A percentile compares a stretch with the other conserved stretches of the same genome.
Evolutionary conservation across 2,329 filamentous ascomycete genomes (phyloP).

Genomic region (Aulographum hederae): DNA sequence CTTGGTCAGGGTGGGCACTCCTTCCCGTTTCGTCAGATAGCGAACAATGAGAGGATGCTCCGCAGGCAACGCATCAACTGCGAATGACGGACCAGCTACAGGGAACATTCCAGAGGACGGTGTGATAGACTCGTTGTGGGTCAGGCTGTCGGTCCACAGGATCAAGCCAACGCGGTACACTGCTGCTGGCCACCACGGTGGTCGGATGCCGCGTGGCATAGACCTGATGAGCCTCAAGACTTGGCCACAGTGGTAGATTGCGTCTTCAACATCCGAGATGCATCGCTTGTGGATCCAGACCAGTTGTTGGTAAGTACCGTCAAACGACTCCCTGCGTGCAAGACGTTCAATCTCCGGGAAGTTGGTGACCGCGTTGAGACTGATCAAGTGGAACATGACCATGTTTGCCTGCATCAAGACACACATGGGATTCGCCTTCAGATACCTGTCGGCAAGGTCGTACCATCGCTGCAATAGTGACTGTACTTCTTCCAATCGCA

Average conservation of each 20-base stretch:
- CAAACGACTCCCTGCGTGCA: constrained; percentile 40
- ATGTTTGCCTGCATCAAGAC: constrained; percentile 45
- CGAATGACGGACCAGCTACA: constrained; percentile 22
- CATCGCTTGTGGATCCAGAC: constrained; percentile 40
- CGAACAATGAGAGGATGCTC: constrained; percentile 32
- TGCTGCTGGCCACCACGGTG: constrained; percentile 54
- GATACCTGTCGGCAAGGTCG: constrained; percentile 38
- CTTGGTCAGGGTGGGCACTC: constrained; percentile 32
- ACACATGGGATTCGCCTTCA: constrained; percentile 37
- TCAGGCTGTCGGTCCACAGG: constrained; percentile 43
- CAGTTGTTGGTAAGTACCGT: constrained; percentile 34
- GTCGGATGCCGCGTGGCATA: constrained; percentile 42
- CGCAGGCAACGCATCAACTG: constrained; percentile 30
- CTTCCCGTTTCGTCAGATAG: constrained; percentile 34
- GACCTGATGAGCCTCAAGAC: constrained; percentile 40
- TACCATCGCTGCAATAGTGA: constrained; percentile 48
- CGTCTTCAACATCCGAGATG: constrained; percentile 43
- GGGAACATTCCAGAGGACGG: constrained; percentile 18
- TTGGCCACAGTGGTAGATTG: constrained; percentile 50
- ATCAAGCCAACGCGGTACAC: constrained; percentile 48
- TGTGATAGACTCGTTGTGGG: constrained; percentile 25
- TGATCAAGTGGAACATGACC: constrained; percentile 53
- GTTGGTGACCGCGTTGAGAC: constrained; percentile 48
- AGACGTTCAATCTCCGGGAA: constrained; percentile 50
- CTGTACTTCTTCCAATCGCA: constrained; percentile 46